A percentile compares a stretch with the other conserved stretches of the same genome.
Evolutionary conservation across 768 basidiomycete species (phyloP).

Genomic region (Suillus plorans): DNA sequence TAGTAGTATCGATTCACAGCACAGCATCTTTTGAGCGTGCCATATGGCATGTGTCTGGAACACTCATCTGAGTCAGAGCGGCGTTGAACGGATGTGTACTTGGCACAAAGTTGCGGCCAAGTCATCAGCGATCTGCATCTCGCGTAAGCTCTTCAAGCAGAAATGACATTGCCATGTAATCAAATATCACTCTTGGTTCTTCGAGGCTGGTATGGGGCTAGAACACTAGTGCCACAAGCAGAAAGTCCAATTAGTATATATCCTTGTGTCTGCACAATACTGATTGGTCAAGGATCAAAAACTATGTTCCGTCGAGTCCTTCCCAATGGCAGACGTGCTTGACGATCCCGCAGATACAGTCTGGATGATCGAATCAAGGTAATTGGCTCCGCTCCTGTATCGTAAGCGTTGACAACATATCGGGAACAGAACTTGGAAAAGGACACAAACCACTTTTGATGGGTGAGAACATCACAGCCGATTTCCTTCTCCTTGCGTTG

Average conservation of each 20-base stretch:
- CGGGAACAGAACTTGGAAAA: neutral
- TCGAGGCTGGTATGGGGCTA: conserved; percentile 23
- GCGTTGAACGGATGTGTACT: neutral
- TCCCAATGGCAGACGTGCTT: conserved; percentile 78
- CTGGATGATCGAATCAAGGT: conserved; percentile 82
- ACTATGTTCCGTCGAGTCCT: conserved; percentile 86
- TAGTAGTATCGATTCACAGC: conserved; percentile 7
- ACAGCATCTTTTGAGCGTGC: conserved; percentile 18
- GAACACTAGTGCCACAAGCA: conserved; percentile 22
- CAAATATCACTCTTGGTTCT: conserved; percentile 23
- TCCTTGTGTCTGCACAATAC: neutral
- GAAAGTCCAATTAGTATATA: conserved; percentile 2
- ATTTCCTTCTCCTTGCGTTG: conserved; percentile 88
- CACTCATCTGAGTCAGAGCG: neutral
- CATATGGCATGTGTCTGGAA: conserved; percentile 19
- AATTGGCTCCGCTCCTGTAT: conserved; percentile 84
- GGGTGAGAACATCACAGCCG: conserved; percentile 86
- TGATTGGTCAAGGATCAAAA: conserved; percentile 47
- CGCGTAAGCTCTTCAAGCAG: conserved; percentile 32
- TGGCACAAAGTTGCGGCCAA: neutral
- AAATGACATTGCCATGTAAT: conserved; percentile 28
- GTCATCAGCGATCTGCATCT: neutral
- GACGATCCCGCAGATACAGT: conserved; percentile 87
- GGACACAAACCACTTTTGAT: conserved; percentile 81
- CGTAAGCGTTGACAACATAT: neutral